Evolutionary conservation across 257 asterid genomes (phyloP).

Genomic region (Buddleja alternifolia): DNA sequence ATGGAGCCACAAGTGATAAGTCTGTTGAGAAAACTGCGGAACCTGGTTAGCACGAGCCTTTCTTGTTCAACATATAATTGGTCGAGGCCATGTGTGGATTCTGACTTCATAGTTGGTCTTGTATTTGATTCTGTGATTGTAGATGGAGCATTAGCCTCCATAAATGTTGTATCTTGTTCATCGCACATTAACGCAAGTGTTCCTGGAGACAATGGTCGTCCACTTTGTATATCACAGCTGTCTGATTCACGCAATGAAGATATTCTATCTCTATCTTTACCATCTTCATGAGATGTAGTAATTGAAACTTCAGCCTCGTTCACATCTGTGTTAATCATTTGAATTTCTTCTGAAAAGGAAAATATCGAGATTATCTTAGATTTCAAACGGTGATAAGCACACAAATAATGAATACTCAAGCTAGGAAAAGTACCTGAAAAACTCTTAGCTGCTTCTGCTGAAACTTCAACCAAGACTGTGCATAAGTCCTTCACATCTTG

Average conservation of each 20-base stretch:
- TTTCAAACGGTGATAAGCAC: slow-evolving; percentile 5
- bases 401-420: neutral
- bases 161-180: slow-evolving; percentile 43
- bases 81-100: slow-evolving; percentile 28
- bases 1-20: slow-evolving; percentile 50
- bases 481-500: slow-evolving; percentile 61
- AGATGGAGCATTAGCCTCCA: slow-evolving; percentile 29
- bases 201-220: slow-evolving; percentile 61
- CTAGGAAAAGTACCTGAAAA: slow-evolving; percentile 43
- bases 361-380: slow-evolving; percentile 6
- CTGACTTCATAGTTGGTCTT: slow-evolving; percentile 22
- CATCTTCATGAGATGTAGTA: slow-evolving; percentile 34
- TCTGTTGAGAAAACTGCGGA: slow-evolving; percentile 51
- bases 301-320: slow-evolving; percentile 32
- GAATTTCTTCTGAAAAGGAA: slow-evolving; percentile 40
- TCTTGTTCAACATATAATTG: slow-evolving; percentile 62
- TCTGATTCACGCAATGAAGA: slow-evolving; percentile 35
- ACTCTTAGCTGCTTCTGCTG: slow-evolving; percentile 57
- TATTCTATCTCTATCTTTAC: slow-evolving; percentile 22
- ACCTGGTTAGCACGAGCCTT: slow-evolving; percentile 52
- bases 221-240: slow-evolving; percentile 29
- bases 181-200: slow-evolving; percentile 63
- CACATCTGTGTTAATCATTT: slow-evolving; percentile 20
- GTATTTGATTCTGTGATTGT: slow-evolving; percentile 26
- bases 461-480: slow-evolving; percentile 51